A percentile compares a stretch with the other conserved stretches of the same genome.
Evolutionary conservation across 2,329 filamentous ascomycete species (phyloP).

Genomic region (Chaetomium olivaceum): DNA sequence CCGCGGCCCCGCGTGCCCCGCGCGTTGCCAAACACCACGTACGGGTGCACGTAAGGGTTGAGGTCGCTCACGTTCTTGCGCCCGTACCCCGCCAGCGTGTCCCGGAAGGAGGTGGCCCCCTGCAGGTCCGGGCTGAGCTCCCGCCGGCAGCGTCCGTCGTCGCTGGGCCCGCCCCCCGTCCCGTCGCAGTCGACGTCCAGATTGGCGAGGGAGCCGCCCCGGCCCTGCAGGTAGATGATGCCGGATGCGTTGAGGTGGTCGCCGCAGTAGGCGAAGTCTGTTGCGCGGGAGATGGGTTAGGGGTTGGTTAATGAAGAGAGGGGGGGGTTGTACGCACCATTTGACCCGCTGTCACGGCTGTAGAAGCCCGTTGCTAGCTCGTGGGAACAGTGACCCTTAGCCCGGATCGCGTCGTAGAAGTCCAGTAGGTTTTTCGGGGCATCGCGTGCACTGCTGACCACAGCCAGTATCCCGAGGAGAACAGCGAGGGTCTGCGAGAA

Average conservation of each 20-base stretch:
- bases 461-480: not conserved
- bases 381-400: conserved; percentile 36
- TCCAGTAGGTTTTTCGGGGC: conserved; percentile 34
- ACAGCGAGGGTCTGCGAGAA: no score
- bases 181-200: conserved; percentile 64
- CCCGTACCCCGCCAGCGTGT: conserved; percentile 40
- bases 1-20: conserved; percentile 34
- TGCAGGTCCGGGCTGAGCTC: conserved; percentile 45
- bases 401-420: conserved; percentile 39
- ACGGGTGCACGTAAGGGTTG: conserved; percentile 54
- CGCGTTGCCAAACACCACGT: conserved; percentile 55
- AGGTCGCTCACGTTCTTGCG: conserved; percentile 44
- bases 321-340: conserved; percentile 25
- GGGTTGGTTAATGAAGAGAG: no score
- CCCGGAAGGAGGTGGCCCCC: conserved; percentile 47
- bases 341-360: conserved; percentile 35
- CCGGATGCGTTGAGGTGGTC: conserved; percentile 40
- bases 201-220: conserved; percentile 44
- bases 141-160: conserved; percentile 45
- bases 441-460: conserved; percentile 8
- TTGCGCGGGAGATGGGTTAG: not conserved
- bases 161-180: conserved; percentile 36
- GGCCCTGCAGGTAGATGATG: conserved; percentile 49
- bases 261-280: conserved; percentile 45
- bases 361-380: conserved; percentile 39